A percentile compares a stretch with the other conserved stretches of the same genome.
These are phyloP conservation scores for Malus fusca DNA, from an alignment of 306 rosid species.

Conservation along the genomic window DNA sequence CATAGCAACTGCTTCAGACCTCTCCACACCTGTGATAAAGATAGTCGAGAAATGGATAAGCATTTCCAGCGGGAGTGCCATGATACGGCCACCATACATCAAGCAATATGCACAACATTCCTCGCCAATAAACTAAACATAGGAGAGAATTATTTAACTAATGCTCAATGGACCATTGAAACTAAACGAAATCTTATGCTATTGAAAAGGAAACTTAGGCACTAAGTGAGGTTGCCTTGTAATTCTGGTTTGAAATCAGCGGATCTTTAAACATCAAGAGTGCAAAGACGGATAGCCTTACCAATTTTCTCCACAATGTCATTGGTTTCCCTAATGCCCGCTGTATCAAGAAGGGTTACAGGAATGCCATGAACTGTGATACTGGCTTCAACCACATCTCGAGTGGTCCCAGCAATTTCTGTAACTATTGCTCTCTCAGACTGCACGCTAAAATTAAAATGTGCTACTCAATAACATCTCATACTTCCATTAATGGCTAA, in stretches of 20 bases:
- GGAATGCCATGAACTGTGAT: slow-evolving; percentile 74
- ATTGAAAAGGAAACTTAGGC: not conserved
- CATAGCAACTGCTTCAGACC: slow-evolving; percentile 90
- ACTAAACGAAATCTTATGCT: not conserved
- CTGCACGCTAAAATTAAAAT: slow-evolving; percentile 75
- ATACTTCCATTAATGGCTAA: not conserved
- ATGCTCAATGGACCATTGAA: not conserved
- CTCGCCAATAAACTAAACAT: not conserved
- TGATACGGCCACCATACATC: not conserved
- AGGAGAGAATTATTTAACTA: not conserved
- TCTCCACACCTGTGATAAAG: slow-evolving; percentile 68
- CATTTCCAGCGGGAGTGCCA: not conserved
- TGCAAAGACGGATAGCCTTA: slow-evolving; percentile 25
- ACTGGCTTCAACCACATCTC: slow-evolving; percentile 92
- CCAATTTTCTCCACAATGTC: slow-evolving; percentile 96
- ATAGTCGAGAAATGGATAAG: not conserved
- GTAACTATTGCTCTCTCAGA: slow-evolving; percentile 99
- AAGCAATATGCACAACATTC: not conserved
- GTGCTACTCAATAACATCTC: slow-evolving; percentile 40
- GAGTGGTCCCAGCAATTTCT: slow-evolving; percentile 95
- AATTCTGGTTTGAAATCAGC: not conserved
- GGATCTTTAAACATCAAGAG: not conserved
- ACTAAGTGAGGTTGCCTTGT: not conserved
- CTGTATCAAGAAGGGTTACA: slow-evolving; percentile 92
- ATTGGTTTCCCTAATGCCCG: slow-evolving; percentile 91